Conservation (phyloP, 2,329 filamentous ascomycete genomes). For the Trichoderma koningii region DNA sequence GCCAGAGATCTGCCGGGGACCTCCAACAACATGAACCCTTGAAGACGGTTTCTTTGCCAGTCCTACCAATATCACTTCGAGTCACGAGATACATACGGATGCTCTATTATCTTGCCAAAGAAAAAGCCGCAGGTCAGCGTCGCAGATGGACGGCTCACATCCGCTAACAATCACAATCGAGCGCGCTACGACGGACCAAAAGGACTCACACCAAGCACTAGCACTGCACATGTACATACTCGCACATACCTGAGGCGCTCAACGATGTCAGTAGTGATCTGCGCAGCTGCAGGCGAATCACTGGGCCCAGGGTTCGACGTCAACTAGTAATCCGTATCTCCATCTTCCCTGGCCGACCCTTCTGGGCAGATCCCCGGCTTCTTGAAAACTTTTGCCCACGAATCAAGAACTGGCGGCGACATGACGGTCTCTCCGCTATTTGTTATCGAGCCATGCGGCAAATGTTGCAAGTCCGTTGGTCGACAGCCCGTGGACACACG, state of each 20-base stretch:
- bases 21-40: background rate
- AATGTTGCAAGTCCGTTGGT: background rate
- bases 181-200: background rate
- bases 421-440: constrained; percentile 9
- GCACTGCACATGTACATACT: background rate
- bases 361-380: constrained; percentile 7
- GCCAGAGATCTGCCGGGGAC: background rate
- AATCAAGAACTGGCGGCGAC: constrained; percentile 25
- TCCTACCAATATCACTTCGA: background rate
- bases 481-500: background rate
- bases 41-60: too few relatives aligned
- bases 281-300: constrained; percentile 21
- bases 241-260: constrained; percentile 3
- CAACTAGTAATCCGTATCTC: constrained; percentile 14
- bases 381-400: constrained; percentile 6
- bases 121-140: constrained; percentile 3
- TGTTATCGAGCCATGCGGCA: constrained; percentile 8
- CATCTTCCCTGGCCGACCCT: constrained; percentile 11
- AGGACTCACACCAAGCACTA: background rate
- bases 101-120: background rate
- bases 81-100: background rate
- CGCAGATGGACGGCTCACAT: constrained; percentile 10
- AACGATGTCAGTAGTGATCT: constrained; percentile 16
- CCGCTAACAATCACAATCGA: constrained; percentile 11
- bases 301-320: constrained; percentile 15